phyloP scores from a whole-genome alignment of 2,329 filamentous ascomycete genomes.

The Chaetomium globosum region DNA sequence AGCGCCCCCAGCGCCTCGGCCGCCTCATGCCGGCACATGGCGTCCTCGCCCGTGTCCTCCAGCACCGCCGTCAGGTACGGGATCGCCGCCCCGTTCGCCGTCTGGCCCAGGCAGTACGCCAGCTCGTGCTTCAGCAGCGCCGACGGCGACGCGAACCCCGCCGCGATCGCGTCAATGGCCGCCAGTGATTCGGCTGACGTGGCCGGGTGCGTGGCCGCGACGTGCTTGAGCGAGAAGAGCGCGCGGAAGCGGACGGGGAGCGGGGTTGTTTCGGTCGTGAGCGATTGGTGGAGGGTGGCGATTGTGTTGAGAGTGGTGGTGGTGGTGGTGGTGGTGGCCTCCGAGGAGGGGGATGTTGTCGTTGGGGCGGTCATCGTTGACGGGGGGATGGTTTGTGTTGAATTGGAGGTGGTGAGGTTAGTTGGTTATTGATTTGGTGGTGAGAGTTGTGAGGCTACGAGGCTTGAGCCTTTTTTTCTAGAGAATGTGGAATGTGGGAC shows the following conservation, averaged over 20 bases:
- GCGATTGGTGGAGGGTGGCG: constrained; percentile 68
- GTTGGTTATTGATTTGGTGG: background rate
- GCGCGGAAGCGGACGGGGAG: constrained; percentile 91
- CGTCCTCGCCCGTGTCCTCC: constrained; percentile 77
- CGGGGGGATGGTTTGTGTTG: background rate
- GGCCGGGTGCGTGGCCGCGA: constrained; percentile 64
- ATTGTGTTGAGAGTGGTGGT: constrained; percentile 50
- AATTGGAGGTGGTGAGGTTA: background rate
- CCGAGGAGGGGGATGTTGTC: constrained; percentile 21
- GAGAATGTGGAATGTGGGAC: background rate
- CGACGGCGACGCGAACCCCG: constrained; percentile 80
- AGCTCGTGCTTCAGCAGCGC: constrained; percentile 94
- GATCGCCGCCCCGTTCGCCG: constrained; percentile 73
- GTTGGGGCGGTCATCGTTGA: constrained; percentile 23
- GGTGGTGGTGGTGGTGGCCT: constrained; percentile 3
- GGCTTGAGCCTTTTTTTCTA: background rate
- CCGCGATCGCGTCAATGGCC: constrained; percentile 79
- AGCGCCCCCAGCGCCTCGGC: constrained; percentile 92
- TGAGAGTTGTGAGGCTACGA: background rate
- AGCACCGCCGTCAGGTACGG: constrained; percentile 73
- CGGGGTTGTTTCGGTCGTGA: constrained; percentile 77
- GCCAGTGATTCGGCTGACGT: constrained; percentile 57
- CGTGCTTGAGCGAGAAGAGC: constrained; percentile 94
- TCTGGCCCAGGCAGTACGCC: constrained; percentile 95
- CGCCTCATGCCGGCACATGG: constrained; percentile 95